Conservation (phyloP, 2,329 filamentous ascomycete species). For the Aschersonia sp. region DNA sequence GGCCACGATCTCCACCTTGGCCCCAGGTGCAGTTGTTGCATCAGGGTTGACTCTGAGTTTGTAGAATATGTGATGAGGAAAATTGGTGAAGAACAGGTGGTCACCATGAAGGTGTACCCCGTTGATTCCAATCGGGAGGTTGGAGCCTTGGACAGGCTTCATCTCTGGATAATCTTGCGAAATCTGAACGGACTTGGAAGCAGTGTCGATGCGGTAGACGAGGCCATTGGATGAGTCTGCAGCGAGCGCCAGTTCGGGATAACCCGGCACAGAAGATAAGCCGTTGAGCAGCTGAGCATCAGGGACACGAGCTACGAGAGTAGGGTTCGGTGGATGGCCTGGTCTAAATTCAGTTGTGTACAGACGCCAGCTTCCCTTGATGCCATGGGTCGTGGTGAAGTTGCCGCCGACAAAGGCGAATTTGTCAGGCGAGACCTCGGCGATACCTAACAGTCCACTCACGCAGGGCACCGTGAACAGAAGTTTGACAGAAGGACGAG, state of each 20-base stretch:
- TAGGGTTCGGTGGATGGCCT: neutral
- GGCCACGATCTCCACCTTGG: conserved; percentile 5
- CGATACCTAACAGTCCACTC: conserved; percentile 3
- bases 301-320: neutral
- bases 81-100: conserved; percentile 32
- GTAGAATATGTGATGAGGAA: conserved; percentile 17
- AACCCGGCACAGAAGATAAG: neutral
- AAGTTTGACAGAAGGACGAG: neutral
- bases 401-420: conserved; percentile 3
- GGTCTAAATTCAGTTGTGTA: neutral
- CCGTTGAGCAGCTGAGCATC: neutral
- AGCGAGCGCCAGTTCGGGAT: neutral
- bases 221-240: conserved; percentile 11
- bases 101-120: conserved; percentile 27
- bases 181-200: conserved; percentile 6
- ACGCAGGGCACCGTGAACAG: neutral
- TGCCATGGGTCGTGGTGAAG: neutral
- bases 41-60: conserved; percentile 5
- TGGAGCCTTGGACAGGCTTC: conserved; percentile 27
- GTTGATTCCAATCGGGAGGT: conserved; percentile 14
- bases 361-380: neutral
- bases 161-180: conserved; percentile 10
- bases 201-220: conserved; percentile 11
- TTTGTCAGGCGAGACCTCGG: neutral
- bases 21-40: neutral